These are phyloP conservation scores for Leishmania gerbilli DNA, from an alignment of 208 protist genomes.

Conservation along the genomic window DNA sequence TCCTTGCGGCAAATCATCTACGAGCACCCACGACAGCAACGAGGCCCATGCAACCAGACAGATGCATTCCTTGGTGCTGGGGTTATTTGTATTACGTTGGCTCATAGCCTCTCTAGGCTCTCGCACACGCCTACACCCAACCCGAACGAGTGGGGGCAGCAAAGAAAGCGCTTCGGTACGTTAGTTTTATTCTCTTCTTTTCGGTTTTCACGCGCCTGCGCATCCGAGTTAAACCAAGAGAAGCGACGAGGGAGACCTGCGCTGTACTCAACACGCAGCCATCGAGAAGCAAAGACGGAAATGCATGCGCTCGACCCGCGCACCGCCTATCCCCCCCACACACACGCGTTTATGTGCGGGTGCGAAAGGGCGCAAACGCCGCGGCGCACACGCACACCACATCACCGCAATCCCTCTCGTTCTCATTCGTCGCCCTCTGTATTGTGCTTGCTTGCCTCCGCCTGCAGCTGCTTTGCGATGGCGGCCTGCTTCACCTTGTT, in stretches of 20 bases:
- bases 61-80: background rate
- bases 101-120: background rate
- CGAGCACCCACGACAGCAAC: too few species aligned
- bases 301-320: background rate
- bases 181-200: too few species aligned
- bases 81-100: background rate
- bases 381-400: background rate
- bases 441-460: constrained; percentile 17
- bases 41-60: background rate
- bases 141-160: background rate
- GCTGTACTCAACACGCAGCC: background rate
- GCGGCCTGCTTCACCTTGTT: constrained; percentile 59
- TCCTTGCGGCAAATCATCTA: background rate
- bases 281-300: background rate
- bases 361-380: background rate
- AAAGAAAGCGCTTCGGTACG: background rate
- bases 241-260: constrained; percentile 12
- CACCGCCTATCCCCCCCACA: background rate
- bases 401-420: constrained; percentile 6
- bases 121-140: background rate
- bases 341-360: background rate
- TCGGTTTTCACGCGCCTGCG: background rate
- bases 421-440: background rate
- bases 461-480: constrained; percentile 39
- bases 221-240: background rate